Base-by-base conservation (phyloP, 2,329 filamentous ascomycete genomes). In the Byssothecium circinans region DNA sequence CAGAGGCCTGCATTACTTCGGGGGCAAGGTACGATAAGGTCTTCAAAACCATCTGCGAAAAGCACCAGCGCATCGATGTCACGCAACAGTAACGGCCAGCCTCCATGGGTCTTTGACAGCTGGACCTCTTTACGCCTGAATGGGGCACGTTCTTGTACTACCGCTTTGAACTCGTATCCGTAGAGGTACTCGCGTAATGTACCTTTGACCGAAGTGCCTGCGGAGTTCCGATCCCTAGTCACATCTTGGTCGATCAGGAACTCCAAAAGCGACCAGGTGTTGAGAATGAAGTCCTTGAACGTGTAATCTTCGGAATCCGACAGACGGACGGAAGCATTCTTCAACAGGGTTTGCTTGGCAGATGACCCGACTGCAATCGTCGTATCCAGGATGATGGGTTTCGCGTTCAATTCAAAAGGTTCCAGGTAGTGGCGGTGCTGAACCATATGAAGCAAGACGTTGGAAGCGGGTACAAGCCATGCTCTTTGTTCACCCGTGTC, bases 11-110 rank as follows among this genome's bases (percentile, higher is more conserved):
- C 4, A n/a, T 42, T 51, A 2, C 15, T 30, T 14, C 48, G 18
- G 3, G 40, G 15, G 14, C 41, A 8, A 11, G 56, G 54, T 12
- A 34, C 4, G 11, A 59, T 47, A 4, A 60, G 17, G 30, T 60
- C 54, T 27, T 45, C 55, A 22, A 58, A 60, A 4, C 55, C 52
- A 32, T 58, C 35, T 29, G 53, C 57, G 11, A 60, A 41, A 3
- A 60, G 51, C 4, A 60, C 57, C 2, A 60, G 38, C 1, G 57
- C 57, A 36, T 54, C 45, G 27, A 56, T 58, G 35, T 56, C 57
- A 2, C 43, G 40, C 8, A 44, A 41, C 17, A 59, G 52, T 10
- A 14, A 18, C 18, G 48, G 49, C 56, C 56, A 57, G 1, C 56
- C 56, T 22, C 56, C 54, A 38, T 40, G 43, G 12, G 49, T 52